Conservation (phyloP, 2,329 filamentous ascomycete genomes). For the Neopestalotiopsis clavispora region DNA sequence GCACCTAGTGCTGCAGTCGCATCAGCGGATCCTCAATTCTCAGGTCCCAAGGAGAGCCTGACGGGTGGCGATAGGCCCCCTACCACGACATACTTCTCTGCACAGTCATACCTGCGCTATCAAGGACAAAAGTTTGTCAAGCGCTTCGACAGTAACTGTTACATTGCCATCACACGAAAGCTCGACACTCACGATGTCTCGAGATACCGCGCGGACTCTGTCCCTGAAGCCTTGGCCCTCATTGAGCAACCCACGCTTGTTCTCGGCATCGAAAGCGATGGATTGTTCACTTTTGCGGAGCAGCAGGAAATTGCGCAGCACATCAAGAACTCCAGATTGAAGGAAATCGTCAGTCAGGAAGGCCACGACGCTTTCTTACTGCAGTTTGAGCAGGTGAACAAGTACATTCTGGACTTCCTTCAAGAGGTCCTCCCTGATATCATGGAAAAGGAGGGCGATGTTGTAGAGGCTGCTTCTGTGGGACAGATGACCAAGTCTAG, state of each 20-base stretch:
- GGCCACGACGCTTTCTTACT: slow-evolving; percentile 96
- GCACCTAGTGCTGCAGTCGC: slow-evolving; percentile 33
- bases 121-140: slow-evolving; percentile 96
- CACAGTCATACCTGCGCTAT: slow-evolving; percentile 95
- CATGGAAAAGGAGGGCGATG: slow-evolving; percentile 68
- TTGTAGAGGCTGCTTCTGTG: slow-evolving; percentile 52
- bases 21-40: slow-evolving; percentile 69
- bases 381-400: slow-evolving; percentile 97
- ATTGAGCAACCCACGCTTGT: slow-evolving; percentile 91
- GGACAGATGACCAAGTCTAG: slow-evolving; percentile 80
- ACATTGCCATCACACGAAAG: slow-evolving; percentile 98
- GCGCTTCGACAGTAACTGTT: slow-evolving; percentile 97
- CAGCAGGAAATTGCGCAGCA: slow-evolving; percentile 88
- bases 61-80: slow-evolving; percentile 56
- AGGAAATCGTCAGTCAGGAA: slow-evolving; percentile 91
- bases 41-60: slow-evolving; percentile 61
- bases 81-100: slow-evolving; percentile 91
- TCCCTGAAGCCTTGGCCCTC: slow-evolving; percentile 76
- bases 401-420: slow-evolving; percentile 83
- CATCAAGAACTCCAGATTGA: slow-evolving; percentile 77
- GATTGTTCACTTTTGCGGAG: slow-evolving; percentile 95
- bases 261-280: slow-evolving; percentile 92
- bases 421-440: slow-evolving; percentile 84
- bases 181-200: slow-evolving; percentile 97
- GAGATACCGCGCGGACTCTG: slow-evolving; percentile 69